These are phyloP conservation scores for Macrotyloma uniflorum DNA, from an alignment of 306 rosid genomes.

Conservation along the genomic window DNA sequence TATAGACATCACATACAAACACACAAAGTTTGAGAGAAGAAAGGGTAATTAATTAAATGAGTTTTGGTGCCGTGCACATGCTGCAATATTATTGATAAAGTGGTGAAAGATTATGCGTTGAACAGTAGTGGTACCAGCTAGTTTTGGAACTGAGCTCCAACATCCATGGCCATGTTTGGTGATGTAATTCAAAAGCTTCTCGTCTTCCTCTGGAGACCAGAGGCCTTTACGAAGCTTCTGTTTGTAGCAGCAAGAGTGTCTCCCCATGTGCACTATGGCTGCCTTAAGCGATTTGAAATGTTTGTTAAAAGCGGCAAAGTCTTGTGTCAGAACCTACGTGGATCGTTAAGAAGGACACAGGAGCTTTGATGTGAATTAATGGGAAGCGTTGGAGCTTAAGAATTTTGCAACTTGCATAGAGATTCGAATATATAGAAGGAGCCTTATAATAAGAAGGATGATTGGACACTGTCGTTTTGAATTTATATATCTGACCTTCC, in stretches of 20 bases:
- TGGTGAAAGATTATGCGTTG: neutral
- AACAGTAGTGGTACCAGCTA: constrained; percentile 59
- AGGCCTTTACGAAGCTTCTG: constrained; percentile 98
- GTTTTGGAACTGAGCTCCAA: constrained; percentile 97
- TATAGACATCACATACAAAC: neutral
- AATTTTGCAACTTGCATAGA: constrained; percentile 57
- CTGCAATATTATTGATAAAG: neutral
- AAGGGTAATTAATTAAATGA: neutral
- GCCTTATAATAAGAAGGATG: constrained; percentile 34
- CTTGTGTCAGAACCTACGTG: constrained; percentile 31
- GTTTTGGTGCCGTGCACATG: neutral
- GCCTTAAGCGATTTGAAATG: neutral
- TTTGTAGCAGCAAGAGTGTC: constrained; percentile 96
- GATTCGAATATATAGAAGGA: constrained; percentile 62
- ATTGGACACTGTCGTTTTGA: constrained; percentile 47
- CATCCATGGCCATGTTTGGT: constrained; percentile 97
- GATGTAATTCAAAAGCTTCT: constrained; percentile 85
- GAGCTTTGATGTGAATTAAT: constrained; percentile 31
- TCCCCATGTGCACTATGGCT: constrained; percentile 71
- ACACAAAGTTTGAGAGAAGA: neutral
- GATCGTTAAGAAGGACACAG: constrained; percentile 16
- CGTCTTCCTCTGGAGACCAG: constrained; percentile 99
- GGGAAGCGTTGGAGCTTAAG: constrained; percentile 37
- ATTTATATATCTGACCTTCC: constrained; percentile 43
- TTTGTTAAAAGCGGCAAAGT: constrained; percentile 33